A percentile compares a stretch with the other conserved stretches of the same genome.
Conservation (phyloP, 108 stramenopile species). For the Cyclotella cryptica region DNA sequence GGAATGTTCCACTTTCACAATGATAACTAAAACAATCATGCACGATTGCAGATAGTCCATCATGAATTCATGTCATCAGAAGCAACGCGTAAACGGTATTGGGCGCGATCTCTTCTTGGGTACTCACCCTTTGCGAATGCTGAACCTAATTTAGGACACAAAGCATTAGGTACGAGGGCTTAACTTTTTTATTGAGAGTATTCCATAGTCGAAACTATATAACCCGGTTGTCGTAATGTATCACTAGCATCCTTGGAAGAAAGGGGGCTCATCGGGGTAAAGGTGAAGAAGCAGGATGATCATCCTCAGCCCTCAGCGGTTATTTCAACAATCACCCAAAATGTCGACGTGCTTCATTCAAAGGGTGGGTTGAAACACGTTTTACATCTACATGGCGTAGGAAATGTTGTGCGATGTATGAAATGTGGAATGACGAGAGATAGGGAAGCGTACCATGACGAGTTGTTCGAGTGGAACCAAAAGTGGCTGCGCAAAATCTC, state of each 20-base stretch:
- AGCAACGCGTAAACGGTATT: slow-evolving; percentile 86
- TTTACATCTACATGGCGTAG: slow-evolving; percentile 93
- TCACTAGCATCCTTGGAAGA: slow-evolving; percentile 85
- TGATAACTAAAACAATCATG: too few relatives aligned
- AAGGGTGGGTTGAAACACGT: slow-evolving; percentile 81
- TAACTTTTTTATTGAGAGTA: background rate
- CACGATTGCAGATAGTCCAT: slow-evolving; percentile 77
- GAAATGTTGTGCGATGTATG: slow-evolving; percentile 86
- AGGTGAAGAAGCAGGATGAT: slow-evolving; percentile 16
- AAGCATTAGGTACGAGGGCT: background rate
- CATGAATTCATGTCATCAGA: slow-evolving; percentile 89
- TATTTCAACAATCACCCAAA: slow-evolving; percentile 92
- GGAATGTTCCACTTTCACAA: background rate
- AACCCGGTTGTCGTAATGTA: too few relatives aligned
- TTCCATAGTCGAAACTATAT: background rate
- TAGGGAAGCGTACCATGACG: slow-evolving; percentile 81
- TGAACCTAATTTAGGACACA: slow-evolving; percentile 87
- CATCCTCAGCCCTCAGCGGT: background rate
- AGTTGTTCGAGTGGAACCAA: slow-evolving; percentile 69
- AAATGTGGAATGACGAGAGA: slow-evolving; percentile 73
- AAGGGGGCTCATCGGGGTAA: slow-evolving; percentile 67
- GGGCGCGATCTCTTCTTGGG: slow-evolving; percentile 94
- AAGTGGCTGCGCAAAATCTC: slow-evolving; percentile 65
- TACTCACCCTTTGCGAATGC: slow-evolving; percentile 80
- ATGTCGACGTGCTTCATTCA: slow-evolving; percentile 96